A percentile compares a stretch with the other conserved stretches of the same genome.
These are phyloP conservation scores for Suillus subluteus DNA, from an alignment of 768 basidiomycete genomes.

Conservation along the genomic window DNA sequence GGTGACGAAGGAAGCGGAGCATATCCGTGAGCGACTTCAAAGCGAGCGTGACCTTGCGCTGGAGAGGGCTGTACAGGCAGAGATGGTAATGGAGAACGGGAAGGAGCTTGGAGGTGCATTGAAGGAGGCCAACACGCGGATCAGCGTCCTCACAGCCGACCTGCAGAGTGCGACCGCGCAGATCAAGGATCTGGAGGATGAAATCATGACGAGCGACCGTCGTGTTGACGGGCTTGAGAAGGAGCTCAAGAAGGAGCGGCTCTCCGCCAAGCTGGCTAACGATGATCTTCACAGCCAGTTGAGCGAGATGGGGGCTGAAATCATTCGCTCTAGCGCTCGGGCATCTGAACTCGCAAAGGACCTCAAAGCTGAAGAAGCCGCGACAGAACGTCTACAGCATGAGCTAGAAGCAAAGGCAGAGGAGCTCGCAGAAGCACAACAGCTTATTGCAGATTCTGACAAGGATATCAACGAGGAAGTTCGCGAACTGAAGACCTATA, in stretches of 20 bases:
- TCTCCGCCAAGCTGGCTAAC: constrained; percentile 40
- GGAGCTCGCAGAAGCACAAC: constrained; percentile 26
- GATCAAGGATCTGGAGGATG: constrained; percentile 65
- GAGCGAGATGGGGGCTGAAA: constrained; percentile 33
- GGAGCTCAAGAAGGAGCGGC: constrained; percentile 57
- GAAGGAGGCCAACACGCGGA: constrained; percentile 64
- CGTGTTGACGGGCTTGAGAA: constrained; percentile 60
- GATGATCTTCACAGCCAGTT: constrained; percentile 42
- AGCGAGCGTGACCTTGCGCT: constrained; percentile 58
- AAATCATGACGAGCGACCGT: constrained; percentile 53
- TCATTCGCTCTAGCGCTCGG: constrained; percentile 36
- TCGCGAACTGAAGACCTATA: constrained; percentile 49
- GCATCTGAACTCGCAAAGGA: constrained; percentile 50
- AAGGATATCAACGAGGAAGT: constrained; percentile 35
- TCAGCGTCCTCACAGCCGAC: constrained; percentile 58
- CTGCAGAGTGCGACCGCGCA: constrained; percentile 61
- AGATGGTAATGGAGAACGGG: constrained; percentile 62
- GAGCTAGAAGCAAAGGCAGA: constrained; percentile 45
- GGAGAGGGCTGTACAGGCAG: constrained; percentile 67
- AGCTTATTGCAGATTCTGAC: constrained; percentile 28
- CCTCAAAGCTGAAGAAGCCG: constrained; percentile 41
- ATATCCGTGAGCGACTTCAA: constrained; percentile 46
- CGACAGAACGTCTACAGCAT: constrained; percentile 37
- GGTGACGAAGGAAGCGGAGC: constrained; percentile 47
- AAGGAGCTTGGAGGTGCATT: constrained; percentile 72